Evolutionary conservation across 2,329 filamentous ascomycete species (phyloP), one percentile per base, ranked within the genome.

Genomic region (Ambrosiella beaveri): DNA sequence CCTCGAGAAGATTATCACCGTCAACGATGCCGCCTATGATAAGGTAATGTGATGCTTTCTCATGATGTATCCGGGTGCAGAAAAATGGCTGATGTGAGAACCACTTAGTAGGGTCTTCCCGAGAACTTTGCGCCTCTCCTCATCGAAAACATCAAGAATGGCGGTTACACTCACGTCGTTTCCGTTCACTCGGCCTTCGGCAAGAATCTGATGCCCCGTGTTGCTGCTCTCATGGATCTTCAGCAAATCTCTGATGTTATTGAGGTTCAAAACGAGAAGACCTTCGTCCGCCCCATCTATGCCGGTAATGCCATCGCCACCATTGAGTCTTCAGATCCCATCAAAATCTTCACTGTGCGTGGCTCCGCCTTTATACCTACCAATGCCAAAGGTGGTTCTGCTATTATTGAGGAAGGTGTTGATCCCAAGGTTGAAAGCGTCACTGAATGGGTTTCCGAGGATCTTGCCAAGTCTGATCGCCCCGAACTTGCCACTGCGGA

Each of bases 241-340:
- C 90, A 96, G 73, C 90, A 95, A 68, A 82, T 98, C 62, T 95
- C 90, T 50, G 93, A 98, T 69, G 86, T 97, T 64, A 96, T 83
- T 15, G 77, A 73, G 1, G 85, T 98, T 67, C 82, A 96, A 71
- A 81, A 81, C 70, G 90, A 95, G 70, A 90, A 91, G 70, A 96
- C 88, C 11, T 98, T 98, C 66, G 85, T 96, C 58, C 86, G 93
- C 59, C 91, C 93, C 36, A 96, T 98, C 67, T 98, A 98, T 70
- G 93, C 93, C 59, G 93, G 93, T 58, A 98, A 98, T 68, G 93
- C 91, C 53, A 95, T 98, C 67, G 81, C 94, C 40, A 98, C 93
- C 8, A 90, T 98, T 60, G 87, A 97, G 71, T 95, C 89, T 2
- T 80, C 80, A 62, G 93, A 98, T 67, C 68, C 77, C 13, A 80